Conservation (phyloP, 1,139 yeast species). For the Diutina sp. region DNA sequence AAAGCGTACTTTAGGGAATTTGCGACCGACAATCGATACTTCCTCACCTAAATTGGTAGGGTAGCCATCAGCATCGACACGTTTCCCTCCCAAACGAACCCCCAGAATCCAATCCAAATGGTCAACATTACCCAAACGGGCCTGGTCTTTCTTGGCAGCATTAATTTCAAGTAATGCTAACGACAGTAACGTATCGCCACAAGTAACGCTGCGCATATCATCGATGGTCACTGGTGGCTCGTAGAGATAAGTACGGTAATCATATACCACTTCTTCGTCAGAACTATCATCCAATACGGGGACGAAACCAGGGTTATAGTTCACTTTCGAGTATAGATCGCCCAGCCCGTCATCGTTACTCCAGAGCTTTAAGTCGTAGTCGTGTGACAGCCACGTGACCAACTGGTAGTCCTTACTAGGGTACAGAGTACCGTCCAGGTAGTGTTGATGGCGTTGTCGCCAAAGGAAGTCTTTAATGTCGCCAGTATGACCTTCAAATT, state of each 20-base stretch:
- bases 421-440: conserved; percentile 24
- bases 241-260: conserved; percentile 22
- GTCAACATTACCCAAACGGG: conserved; percentile 27
- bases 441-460: conserved; percentile 44
- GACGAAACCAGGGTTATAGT: conserved; percentile 7
- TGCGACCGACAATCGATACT: conserved; percentile 78
- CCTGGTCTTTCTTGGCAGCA: conserved; percentile 16
- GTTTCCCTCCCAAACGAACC: conserved; percentile 53
- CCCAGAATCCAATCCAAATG: conserved; percentile 94
- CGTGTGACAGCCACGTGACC: conserved; percentile 84
- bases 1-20: conserved; percentile 76
- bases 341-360: conserved; percentile 35
- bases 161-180: conserved; percentile 22
- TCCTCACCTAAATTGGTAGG: conserved; percentile 82
- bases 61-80: conserved; percentile 23
- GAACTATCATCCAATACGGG: neutral
- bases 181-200: conserved; percentile 26
- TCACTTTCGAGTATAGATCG: conserved; percentile 43
- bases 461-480: conserved; percentile 82
- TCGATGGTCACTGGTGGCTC: conserved; percentile 28
- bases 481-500: conserved; percentile 72
- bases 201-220: conserved; percentile 17
- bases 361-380: conserved; percentile 78
- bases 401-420: conserved; percentile 77
- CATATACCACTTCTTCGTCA: conserved; percentile 6